Conservation (phyloP, 1,284 basidiomycete species). For the Pyrrhoderma noxium region DNA sequence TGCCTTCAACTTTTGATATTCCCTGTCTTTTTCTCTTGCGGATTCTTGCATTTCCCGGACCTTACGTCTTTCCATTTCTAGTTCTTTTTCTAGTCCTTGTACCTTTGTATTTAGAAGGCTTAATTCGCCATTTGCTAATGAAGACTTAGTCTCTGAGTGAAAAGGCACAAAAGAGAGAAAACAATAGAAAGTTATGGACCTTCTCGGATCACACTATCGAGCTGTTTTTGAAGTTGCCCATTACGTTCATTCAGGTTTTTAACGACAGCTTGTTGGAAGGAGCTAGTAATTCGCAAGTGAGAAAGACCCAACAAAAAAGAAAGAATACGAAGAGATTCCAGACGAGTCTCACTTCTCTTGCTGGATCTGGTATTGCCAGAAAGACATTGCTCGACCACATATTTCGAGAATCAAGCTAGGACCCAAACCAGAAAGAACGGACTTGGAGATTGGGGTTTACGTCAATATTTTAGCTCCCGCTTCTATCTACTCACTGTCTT, state of each 20-base stretch:
- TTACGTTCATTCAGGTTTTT: slow-evolving; percentile 75
- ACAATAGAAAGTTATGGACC: slow-evolving; percentile 34
- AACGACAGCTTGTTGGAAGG: slow-evolving; percentile 73
- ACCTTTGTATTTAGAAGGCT: slow-evolving; percentile 58
- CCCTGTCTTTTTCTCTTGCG: slow-evolving; percentile 70
- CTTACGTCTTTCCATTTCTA: slow-evolving; percentile 71
- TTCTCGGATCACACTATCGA: slow-evolving; percentile 75
- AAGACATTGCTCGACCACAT: slow-evolving; percentile 71
- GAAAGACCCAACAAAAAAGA: neutral
- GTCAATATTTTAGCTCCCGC: neutral
- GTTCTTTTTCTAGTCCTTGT: slow-evolving; percentile 66
- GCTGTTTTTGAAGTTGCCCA: slow-evolving; percentile 70
- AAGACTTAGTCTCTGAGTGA: neutral
- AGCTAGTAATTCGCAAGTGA: slow-evolving; percentile 33
- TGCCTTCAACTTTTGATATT: slow-evolving; percentile 81
- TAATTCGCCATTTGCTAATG: slow-evolving; percentile 70
- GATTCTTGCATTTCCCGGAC: slow-evolving; percentile 65
- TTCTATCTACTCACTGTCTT: slow-evolving; percentile 51
- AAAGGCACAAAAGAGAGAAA: neutral
- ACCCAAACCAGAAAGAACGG: slow-evolving; percentile 72
- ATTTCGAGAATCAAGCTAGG: slow-evolving; percentile 72
- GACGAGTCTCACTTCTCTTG: slow-evolving; percentile 58
- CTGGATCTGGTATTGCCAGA: slow-evolving; percentile 83
- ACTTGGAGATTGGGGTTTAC: slow-evolving; percentile 37
- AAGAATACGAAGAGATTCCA: neutral